Percentiles rank a stretch among this genome's conserved stretches.
phyloP scores from a whole-genome alignment of 2,329 filamentous ascomycete genomes.

The Coniella lustricola region DNA sequence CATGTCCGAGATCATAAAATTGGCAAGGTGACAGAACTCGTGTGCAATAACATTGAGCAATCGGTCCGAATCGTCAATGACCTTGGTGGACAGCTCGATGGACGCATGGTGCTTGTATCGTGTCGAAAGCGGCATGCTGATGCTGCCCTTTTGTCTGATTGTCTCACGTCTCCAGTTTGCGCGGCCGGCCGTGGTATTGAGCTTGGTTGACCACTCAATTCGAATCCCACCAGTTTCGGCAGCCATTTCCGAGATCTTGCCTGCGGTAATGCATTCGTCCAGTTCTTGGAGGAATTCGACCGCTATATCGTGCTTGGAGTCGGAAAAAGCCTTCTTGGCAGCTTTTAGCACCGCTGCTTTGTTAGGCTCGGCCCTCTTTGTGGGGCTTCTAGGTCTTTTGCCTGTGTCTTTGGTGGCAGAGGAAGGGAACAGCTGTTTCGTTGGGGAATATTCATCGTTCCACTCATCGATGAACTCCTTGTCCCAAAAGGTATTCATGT shows the following conservation, averaged over 20 bases:
- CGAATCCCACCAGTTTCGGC: conserved; percentile 61
- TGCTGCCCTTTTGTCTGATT: conserved; percentile 29
- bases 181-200: conserved; percentile 71
- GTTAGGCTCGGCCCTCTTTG: conserved; percentile 22
- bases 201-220: conserved; percentile 68
- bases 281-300: conserved; percentile 59
- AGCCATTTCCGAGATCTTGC: conserved; percentile 52
- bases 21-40: conserved; percentile 91
- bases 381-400: conserved; percentile 25
- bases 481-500: conserved; percentile 53
- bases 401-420: conserved; percentile 18
- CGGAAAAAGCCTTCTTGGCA: conserved; percentile 55
- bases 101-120: conserved; percentile 55
- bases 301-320: conserved; percentile 55
- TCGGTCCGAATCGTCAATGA: conserved; percentile 70
- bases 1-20: conserved; percentile 77
- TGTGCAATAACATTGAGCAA: conserved; percentile 90
- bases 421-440: conserved; percentile 30
- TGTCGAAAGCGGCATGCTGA: conserved; percentile 18
- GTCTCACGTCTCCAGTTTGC: conserved; percentile 65
- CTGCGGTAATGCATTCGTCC: conserved; percentile 56
- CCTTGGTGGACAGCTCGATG: conserved; percentile 84
- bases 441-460: conserved; percentile 53
- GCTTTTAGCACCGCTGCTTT: conserved; percentile 28
- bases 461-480: conserved; percentile 53